These are phyloP conservation scores for Nepenthes mirabilis DNA, from an alignment of 148 eudicot genomes.

Conservation along the genomic window DNA sequence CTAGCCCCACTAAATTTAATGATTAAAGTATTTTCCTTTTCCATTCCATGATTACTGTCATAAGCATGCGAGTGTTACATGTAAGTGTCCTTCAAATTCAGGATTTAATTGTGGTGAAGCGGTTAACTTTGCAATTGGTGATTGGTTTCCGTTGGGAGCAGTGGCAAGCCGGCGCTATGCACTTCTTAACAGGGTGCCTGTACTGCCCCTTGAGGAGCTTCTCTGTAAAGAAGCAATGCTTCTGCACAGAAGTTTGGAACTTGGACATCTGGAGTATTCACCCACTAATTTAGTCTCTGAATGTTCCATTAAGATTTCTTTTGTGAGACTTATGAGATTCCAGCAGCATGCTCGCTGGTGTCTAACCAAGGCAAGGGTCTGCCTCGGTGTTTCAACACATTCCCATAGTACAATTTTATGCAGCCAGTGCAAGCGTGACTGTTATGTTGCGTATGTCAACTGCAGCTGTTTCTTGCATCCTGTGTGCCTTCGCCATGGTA, in stretches of 20 bases:
- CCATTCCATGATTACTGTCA: neutral
- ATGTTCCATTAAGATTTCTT: slow-evolving; percentile 45
- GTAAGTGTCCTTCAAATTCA: slow-evolving; percentile 10
- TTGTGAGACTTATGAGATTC: slow-evolving; percentile 65
- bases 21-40: neutral
- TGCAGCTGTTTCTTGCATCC: slow-evolving; percentile 77
- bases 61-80: neutral
- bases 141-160: slow-evolving; percentile 90
- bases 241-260: slow-evolving; percentile 31
- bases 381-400: slow-evolving; percentile 29
- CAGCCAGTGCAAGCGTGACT: slow-evolving; percentile 92
- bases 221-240: slow-evolving; percentile 94
- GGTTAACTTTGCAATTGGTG: slow-evolving; percentile 90
- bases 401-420: slow-evolving; percentile 70
- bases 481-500: slow-evolving; percentile 94
- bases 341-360: slow-evolving; percentile 91
- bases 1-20: too few relatives aligned
- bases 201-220: slow-evolving; percentile 93
- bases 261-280: slow-evolving; percentile 26
- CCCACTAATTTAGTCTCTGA: slow-evolving; percentile 33
- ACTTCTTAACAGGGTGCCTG: slow-evolving; percentile 74
- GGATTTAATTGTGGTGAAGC: slow-evolving; percentile 99
- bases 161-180: slow-evolving; percentile 89
- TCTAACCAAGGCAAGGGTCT: slow-evolving; percentile 33
- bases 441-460: slow-evolving; percentile 70